These are phyloP conservation scores for Calonectria hawksworthii DNA, from an alignment of 2,329 filamentous ascomycete species.

Conservation along the genomic window DNA sequence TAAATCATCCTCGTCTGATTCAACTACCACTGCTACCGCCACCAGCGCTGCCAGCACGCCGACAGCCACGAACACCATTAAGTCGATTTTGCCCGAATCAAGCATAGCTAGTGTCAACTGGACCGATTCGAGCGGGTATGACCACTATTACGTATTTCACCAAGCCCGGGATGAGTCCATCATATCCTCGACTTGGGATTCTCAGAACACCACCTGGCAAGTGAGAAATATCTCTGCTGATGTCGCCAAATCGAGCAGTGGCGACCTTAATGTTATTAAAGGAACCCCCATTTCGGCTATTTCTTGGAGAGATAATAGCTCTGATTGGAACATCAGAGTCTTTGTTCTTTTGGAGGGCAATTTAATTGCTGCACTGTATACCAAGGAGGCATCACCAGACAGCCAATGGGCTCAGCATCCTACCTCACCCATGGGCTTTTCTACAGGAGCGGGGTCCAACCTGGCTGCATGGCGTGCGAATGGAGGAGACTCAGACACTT, in stretches of 20 bases:
- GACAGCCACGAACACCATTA: background rate
- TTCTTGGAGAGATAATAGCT: background rate
- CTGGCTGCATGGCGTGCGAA: constrained; percentile 15
- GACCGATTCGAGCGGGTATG: constrained; percentile 13
- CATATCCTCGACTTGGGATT: constrained; percentile 10
- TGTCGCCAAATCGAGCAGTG: background rate
- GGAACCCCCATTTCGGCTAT: background rate
- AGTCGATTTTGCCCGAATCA: background rate
- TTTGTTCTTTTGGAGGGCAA: constrained; percentile 4
- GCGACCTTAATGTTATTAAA: background rate
- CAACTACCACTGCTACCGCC: background rate
- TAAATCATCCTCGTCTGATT: background rate
- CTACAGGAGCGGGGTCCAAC: background rate
- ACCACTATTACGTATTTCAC: constrained; percentile 21
- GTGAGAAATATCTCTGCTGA: background rate
- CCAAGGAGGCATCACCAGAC: background rate
- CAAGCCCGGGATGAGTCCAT: background rate
- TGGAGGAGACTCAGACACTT: background rate
- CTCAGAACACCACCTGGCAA: constrained; percentile 14
- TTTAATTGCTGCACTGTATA: background rate
- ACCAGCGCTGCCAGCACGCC: background rate
- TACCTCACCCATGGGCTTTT: background rate
- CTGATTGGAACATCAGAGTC: constrained; percentile 6
- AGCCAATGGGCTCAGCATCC: background rate
- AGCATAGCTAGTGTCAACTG: constrained; percentile 11